Evolutionary conservation across 1,139 yeast species (phyloP).

Genomic region (Pichia sp.): DNA sequence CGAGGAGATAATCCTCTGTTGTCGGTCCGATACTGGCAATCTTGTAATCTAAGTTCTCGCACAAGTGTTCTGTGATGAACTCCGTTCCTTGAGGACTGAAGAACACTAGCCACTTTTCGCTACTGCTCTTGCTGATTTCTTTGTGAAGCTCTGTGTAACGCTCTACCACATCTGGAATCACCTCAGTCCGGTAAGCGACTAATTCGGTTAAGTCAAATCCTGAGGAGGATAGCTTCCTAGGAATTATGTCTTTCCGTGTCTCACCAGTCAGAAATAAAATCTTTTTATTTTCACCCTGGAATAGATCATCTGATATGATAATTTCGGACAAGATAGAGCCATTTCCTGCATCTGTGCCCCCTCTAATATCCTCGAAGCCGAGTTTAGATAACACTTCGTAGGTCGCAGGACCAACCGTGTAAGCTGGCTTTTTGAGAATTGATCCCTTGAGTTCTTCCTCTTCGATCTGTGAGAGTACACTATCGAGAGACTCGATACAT

Average conservation of each 20-base stretch:
- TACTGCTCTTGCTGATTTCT: constrained; percentile 8
- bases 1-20: constrained; percentile 56
- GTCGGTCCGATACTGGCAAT: constrained; percentile 94
- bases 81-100: constrained; percentile 90
- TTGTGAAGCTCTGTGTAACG: constrained; percentile 30
- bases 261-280: constrained; percentile 85
- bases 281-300: constrained; percentile 16
- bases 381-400: constrained; percentile 46
- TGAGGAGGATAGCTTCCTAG: constrained; percentile 43
- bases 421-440: constrained; percentile 48
- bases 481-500: constrained; percentile 73
- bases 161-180: constrained; percentile 38
- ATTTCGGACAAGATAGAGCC: constrained; percentile 64
- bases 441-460: constrained; percentile 15
- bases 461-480: constrained; percentile 30
- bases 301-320: constrained; percentile 39
- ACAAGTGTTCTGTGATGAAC: constrained; percentile 44
- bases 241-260: constrained; percentile 74
- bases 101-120: constrained; percentile 61
- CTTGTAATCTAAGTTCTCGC: constrained; percentile 27
- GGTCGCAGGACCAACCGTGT: constrained; percentile 94
- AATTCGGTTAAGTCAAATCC: constrained; percentile 51
- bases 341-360: constrained; percentile 76
- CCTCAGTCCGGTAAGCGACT: constrained; percentile 63
- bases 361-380: constrained; percentile 66